Conservation (phyloP, 345 rosid species). For the Syzygium jambos region DNA sequence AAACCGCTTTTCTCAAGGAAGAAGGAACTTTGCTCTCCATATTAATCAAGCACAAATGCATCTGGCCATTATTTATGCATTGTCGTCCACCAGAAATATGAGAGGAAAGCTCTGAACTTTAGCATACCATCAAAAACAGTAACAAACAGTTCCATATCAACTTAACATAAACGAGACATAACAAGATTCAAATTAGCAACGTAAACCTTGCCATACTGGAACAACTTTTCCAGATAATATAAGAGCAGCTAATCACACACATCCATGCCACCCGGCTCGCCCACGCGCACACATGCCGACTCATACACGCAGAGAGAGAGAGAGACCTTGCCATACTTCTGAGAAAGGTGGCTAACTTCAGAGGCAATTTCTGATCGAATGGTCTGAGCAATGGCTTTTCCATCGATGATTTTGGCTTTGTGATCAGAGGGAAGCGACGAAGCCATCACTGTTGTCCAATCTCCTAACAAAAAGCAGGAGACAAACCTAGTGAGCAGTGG, state of each 20-base stretch:
- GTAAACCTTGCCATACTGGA: background rate
- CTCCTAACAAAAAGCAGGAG: background rate
- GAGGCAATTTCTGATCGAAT: conserved; percentile 77
- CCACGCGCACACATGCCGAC: background rate
- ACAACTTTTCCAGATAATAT: background rate
- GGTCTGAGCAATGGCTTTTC: conserved; percentile 67
- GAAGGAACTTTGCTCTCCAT: background rate
- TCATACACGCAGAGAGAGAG: background rate
- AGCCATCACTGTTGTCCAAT: conserved; percentile 24
- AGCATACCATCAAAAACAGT: background rate
- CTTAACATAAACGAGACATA: background rate
- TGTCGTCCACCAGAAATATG: background rate
- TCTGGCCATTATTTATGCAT: background rate
- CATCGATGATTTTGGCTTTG: conserved; percentile 60
- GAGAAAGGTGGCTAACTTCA: conserved; percentile 49
- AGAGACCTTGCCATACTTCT: conserved; percentile 65
- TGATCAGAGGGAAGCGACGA: conserved; percentile 29
- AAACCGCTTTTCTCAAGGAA: background rate
- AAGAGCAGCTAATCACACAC: background rate
- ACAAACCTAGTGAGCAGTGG: background rate
- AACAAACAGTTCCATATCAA: background rate
- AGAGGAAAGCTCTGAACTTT: background rate
- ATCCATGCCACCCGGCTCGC: too few species aligned
- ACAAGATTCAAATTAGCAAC: background rate
- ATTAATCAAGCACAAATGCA: background rate